Evolutionary conservation across 441 rosid genomes (phyloP).

Genomic region (Codiaeum variegatum): DNA sequence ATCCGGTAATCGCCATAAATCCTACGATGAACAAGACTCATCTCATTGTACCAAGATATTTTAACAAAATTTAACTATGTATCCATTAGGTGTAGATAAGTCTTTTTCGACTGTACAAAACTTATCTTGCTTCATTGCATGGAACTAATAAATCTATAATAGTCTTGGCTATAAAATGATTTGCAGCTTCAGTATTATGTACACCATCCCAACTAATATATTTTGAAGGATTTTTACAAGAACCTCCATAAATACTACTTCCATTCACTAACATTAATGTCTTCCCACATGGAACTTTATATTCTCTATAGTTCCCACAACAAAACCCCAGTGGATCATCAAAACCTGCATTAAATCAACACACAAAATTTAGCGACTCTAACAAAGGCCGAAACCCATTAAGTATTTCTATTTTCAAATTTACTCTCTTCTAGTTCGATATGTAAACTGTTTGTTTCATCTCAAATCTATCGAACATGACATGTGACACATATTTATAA

Average conservation of each 20-base stretch:
- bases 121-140: no score
- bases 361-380: not conserved
- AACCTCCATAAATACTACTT: constrained; percentile 18
- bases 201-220: constrained; percentile 37
- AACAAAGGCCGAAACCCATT: not conserved
- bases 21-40: no score
- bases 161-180: constrained; percentile 26
- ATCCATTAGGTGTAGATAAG: no score
- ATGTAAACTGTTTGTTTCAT: no score
- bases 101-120: no score
- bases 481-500: not conserved
- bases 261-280: constrained; percentile 28
- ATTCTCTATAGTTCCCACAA: constrained; percentile 32
- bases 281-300: not conserved
- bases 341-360: constrained; percentile 29
- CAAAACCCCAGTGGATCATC: constrained; percentile 26
- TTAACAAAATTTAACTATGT: no score
- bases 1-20: constrained; percentile 45
- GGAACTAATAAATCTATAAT: no score
- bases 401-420: no score
- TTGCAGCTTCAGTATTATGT: constrained; percentile 38
- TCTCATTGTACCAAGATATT: no score
- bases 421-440: no score
- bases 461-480: no score
- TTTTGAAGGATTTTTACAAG: constrained; percentile 32